These are phyloP conservation scores for Syncephalastrum racemosum DNA, from an alignment of 371 early-diverging fungal species.

Conservation along the genomic window DNA sequence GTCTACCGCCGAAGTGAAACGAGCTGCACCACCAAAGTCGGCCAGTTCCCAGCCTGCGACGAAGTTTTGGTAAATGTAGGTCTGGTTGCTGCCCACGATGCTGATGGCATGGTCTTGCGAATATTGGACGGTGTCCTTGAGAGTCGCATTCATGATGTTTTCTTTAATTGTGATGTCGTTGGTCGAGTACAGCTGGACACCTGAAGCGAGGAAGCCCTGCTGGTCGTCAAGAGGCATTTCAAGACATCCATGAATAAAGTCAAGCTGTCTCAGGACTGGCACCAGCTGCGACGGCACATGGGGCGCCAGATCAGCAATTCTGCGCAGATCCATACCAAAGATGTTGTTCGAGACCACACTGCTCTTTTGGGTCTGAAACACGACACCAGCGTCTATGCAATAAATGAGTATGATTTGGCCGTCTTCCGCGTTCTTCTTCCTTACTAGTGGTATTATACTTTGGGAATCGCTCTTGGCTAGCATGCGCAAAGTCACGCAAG, in stretches of 20 bases:
- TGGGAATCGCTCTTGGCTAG: constrained; percentile 23
- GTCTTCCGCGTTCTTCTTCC: constrained; percentile 1
- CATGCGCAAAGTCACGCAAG: constrained; percentile 34
- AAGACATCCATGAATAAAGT: constrained; percentile 28
- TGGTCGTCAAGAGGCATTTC: constrained; percentile 20
- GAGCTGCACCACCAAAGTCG: constrained; percentile 44
- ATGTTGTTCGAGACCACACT: constrained; percentile 46
- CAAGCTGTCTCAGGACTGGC: constrained; percentile 17
- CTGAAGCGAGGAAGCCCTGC: constrained; percentile 43
- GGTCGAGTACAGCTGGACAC: constrained; percentile 33
- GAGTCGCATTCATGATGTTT: constrained; percentile 45
- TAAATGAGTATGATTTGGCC: not conserved
- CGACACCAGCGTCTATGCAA: constrained; percentile 29
- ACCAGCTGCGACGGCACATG: constrained; percentile 21
- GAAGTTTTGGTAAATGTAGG: constrained; percentile 45
- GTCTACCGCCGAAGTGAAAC: constrained; percentile 48
- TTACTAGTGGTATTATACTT: constrained; percentile 35
- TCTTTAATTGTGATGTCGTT: constrained; percentile 40
- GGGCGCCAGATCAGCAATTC: constrained; percentile 23
- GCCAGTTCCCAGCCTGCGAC: constrained; percentile 45
- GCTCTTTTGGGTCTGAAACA: constrained; percentile 35
- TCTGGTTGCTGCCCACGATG: constrained; percentile 36
- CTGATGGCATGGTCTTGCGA: constrained; percentile 44
- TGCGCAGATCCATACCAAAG: constrained; percentile 46
- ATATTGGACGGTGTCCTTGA: constrained; percentile 30